Evolutionary conservation across 192 early-diverging fungal species (phyloP).

Genomic region (Entomortierella lignicola): DNA sequence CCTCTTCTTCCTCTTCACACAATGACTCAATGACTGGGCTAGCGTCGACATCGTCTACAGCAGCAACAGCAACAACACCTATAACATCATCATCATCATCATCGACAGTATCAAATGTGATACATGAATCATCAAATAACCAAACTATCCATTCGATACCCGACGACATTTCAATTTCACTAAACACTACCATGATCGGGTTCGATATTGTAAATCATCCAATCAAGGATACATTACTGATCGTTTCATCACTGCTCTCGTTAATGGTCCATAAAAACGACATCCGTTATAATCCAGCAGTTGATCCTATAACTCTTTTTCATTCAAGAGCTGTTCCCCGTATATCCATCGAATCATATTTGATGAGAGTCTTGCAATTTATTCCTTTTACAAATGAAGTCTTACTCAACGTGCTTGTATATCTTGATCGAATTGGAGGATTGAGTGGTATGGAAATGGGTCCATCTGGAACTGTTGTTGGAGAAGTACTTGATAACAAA

Average conservation of each 20-base stretch:
- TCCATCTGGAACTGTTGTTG: neutral
- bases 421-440: slow-evolving; percentile 74
- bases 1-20: neutral
- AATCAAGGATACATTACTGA: slow-evolving; percentile 54
- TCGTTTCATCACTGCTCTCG: slow-evolving; percentile 62
- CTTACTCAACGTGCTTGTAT: slow-evolving; percentile 74
- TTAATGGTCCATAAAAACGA: slow-evolving; percentile 60
- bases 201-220: slow-evolving; percentile 60
- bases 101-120: neutral
- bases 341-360: slow-evolving; percentile 73
- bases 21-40: neutral
- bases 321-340: slow-evolving; percentile 75
- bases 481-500: neutral
- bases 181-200: neutral
- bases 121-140: neutral
- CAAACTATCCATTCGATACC: no score
- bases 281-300: slow-evolving; percentile 29
- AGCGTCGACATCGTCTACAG: neutral
- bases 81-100: neutral
- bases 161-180: neutral
- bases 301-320: slow-evolving; percentile 68
- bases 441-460: slow-evolving; percentile 38
- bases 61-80: slow-evolving; percentile 4
- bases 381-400: slow-evolving; percentile 77
- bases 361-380: slow-evolving; percentile 74